phyloP scores from a whole-genome alignment of 352 stramenopile genomes.

The Thalassiosira sp. region DNA sequence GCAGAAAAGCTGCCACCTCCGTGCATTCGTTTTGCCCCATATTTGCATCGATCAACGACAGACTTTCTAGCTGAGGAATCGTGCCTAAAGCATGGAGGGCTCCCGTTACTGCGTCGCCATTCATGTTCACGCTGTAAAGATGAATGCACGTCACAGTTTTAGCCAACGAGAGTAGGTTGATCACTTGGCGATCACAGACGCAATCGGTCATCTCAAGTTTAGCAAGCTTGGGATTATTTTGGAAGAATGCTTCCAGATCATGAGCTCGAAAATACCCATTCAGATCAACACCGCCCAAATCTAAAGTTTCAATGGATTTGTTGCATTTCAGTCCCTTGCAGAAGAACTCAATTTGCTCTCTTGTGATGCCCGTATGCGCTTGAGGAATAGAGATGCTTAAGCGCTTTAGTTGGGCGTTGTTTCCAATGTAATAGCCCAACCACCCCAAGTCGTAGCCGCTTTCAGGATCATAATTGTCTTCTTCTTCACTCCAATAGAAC shows the following conservation, averaged over 20 bases:
- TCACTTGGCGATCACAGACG: neutral
- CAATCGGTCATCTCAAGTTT: neutral
- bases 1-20: neutral
- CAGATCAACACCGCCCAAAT: neutral
- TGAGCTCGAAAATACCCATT: neutral
- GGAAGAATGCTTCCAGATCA: neutral
- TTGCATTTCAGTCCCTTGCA: neutral
- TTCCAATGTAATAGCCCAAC: neutral
- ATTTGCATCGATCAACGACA: neutral
- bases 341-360: neutral
- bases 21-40: neutral
- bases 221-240: neutral
- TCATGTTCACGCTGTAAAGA: too few relatives aligned
- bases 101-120: too few relatives aligned
- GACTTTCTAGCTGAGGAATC: neutral
- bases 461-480: neutral
- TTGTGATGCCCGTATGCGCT: neutral
- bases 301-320: neutral
- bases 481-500: neutral
- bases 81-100: too few relatives aligned
- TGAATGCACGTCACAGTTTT: too few relatives aligned
- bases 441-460: neutral
- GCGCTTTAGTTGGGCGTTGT: neutral
- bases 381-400: neutral
- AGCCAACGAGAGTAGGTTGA: neutral